Conservation (phyloP, 495 filamentous ascomycete genomes). For the Trichoderma gamsii region DNA sequence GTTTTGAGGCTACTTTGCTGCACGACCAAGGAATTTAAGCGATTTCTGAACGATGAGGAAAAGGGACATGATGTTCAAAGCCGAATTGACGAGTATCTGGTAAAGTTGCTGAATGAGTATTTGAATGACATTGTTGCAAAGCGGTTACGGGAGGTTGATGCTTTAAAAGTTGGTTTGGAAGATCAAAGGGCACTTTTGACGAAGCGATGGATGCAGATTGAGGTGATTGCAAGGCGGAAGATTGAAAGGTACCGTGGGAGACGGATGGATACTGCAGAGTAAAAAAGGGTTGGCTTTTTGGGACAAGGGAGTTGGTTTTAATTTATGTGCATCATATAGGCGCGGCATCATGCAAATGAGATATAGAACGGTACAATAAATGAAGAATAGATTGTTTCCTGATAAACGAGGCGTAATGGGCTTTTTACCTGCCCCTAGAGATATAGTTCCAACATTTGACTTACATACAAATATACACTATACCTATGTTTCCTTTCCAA, state of each 20-base stretch:
- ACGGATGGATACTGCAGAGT: neutral
- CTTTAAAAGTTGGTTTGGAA: neutral
- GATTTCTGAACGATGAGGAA: neutral
- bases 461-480: too few species aligned
- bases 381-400: too few species aligned
- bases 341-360: too few species aligned
- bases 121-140: neutral
- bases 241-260: neutral
- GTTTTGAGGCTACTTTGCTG: neutral
- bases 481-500: too few species aligned
- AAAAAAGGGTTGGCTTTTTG: neutral
- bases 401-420: too few species aligned
- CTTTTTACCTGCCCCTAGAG: too few species aligned
- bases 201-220: neutral
- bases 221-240: neutral
- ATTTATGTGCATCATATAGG: too few species aligned
- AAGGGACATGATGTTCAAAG: neutral
- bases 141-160: neutral
- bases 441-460: too few species aligned
- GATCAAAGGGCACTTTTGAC: constrained; percentile 4
- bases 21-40: neutral
- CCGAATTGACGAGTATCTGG: neutral
- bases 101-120: neutral
- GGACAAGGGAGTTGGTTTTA: neutral
- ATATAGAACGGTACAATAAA: too few species aligned